Base-by-base conservation (phyloP, 805 yeast genomes). In the Pichia insulana region DNA sequence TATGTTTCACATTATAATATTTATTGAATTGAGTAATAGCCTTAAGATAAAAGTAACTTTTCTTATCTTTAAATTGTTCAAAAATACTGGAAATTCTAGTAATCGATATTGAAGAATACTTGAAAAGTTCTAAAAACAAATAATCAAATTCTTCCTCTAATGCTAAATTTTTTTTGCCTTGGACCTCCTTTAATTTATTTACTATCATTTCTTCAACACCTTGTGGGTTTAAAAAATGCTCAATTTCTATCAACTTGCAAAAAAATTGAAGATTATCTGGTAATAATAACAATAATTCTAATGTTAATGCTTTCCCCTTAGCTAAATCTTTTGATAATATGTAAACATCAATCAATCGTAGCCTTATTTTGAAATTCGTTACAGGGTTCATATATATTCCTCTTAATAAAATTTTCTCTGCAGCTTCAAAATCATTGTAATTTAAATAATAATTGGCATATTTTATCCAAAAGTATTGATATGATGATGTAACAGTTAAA, bases 391-490 rank as follows among this genome's bases (percentile, higher is more conserved):
- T 34, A 17, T 57, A 53, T 2, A 64, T 48, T 1, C 75, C 71
- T 44, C 59, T 61, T 8, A 58, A 43, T 8, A 78, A 49, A 1
- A 70, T 43, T 12, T 59, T 58, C 37, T 62, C 64, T 0, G 80
- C 78, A 9, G 50, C 43, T 22, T 56, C 53, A n/a, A 58, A 36
- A 16, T 62, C 48, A 38, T 59, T 49, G 22, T 46, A 22, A 37
- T 49, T 68, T 39, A 69, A 41, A 33, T 58, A 62, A 50, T 60
- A 74, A 50, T 74, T 66, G 1, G 73, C 57, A 49, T 68, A 74
- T 41, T 70, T 70, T 12, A 73, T 49, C 78, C 82, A 78, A 33
- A 76, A 63, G 18, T 52, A 54, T 0, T 69, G 63, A 47, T 74
- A 70, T n/a, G 57, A 52, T 1, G 73, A 69, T 1, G 75, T 64